phyloP scores from a whole-genome alignment of 805 yeast genomes.

The Maudiozyma saulgeensis region DNA sequence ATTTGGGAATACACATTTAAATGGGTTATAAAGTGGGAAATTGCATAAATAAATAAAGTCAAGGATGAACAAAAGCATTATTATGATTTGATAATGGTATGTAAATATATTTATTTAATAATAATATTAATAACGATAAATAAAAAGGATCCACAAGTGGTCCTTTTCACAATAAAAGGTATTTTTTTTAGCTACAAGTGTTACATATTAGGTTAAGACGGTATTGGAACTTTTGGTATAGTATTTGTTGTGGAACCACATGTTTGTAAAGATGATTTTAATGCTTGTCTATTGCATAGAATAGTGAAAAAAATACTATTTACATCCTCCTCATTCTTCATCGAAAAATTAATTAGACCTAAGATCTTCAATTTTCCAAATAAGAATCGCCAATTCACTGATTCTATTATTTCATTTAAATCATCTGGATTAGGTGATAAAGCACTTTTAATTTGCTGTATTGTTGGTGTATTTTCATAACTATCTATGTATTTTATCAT shows the following conservation, averaged over 20 bases:
- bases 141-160: too few relatives aligned
- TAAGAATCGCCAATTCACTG: not conserved
- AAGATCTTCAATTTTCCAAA: not conserved
- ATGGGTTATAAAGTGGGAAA: not conserved
- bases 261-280: not conserved
- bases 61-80: not conserved
- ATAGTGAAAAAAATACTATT: not conserved
- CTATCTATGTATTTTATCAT: not conserved
- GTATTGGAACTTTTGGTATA: not conserved
- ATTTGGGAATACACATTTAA: conserved; percentile 13
- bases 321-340: not conserved
- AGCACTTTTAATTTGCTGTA: not conserved
- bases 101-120: too few relatives aligned
- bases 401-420: not conserved
- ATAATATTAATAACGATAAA: too few relatives aligned
- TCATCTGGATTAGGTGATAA: not conserved
- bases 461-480: not conserved
- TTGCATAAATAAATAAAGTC: not conserved
- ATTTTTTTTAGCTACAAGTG: too few relatives aligned
- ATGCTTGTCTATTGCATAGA: not conserved
- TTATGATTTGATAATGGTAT: not conserved
- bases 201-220: not conserved
- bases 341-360: not conserved
- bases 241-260: not conserved
- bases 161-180: too few relatives aligned